phyloP scores from a whole-genome alignment of 306 rosid genomes.

The Dalbergia cultrata region DNA sequence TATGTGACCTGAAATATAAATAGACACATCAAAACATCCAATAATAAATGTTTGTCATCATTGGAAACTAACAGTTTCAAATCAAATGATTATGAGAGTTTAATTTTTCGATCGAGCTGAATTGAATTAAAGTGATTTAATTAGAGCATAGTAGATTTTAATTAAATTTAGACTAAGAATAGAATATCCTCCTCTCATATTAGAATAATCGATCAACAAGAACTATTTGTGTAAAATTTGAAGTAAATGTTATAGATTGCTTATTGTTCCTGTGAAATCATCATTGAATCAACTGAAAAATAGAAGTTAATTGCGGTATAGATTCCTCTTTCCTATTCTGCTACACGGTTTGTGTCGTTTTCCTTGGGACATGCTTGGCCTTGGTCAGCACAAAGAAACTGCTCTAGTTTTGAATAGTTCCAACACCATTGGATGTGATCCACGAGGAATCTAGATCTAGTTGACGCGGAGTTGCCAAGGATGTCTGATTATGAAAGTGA shows the following conservation, averaged over 20 bases:
- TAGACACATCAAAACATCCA: too few species aligned
- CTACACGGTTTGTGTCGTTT: background rate
- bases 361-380: background rate
- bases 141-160: too few species aligned
- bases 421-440: constrained; percentile 3
- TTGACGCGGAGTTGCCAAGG: constrained; percentile 25
- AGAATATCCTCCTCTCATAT: too few species aligned
- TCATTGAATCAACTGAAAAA: background rate
- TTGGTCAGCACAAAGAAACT: constrained; percentile 12
- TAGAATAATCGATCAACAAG: background rate
- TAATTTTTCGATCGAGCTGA: too few species aligned
- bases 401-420: constrained; percentile 4
- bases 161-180: too few species aligned
- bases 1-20: too few species aligned
- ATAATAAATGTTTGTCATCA: too few species aligned
- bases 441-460: constrained; percentile 26
- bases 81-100: too few species aligned
- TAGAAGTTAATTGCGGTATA: background rate
- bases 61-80: too few species aligned
- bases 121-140: too few species aligned
- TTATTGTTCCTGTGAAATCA: background rate
- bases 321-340: background rate
- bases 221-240: background rate
- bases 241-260: background rate
- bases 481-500: background rate